phyloP scores from a whole-genome alignment of 208 protist species.

The Leptomonas pyrrhocoris region DNA sequence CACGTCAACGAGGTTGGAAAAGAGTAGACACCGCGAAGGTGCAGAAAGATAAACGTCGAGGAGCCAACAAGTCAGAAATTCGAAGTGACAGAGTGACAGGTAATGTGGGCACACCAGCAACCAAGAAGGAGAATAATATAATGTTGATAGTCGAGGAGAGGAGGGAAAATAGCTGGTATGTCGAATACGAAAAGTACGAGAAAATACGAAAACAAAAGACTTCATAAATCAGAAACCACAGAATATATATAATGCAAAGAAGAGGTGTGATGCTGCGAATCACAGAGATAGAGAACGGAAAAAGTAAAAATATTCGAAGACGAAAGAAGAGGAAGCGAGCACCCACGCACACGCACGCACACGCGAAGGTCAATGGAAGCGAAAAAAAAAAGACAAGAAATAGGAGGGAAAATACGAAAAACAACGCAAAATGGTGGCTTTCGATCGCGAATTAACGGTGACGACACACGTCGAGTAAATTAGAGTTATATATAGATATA shows the following conservation, averaged over 20 bases:
- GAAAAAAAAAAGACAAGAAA: background rate
- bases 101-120: too few species aligned
- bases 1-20: too few species aligned
- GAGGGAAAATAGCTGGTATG: conserved; percentile 2
- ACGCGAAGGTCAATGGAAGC: background rate
- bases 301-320: conserved; percentile 19
- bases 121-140: background rate
- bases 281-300: background rate
- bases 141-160: too few species aligned
- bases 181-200: conserved; percentile 8
- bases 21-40: too few species aligned
- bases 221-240: background rate
- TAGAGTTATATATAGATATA: background rate
- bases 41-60: too few species aligned
- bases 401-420: too few species aligned
- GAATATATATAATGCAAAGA: background rate
- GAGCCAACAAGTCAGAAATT: background rate
- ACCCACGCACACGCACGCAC: too few species aligned
- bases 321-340: background rate
- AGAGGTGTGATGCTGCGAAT: background rate
- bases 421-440: too few species aligned
- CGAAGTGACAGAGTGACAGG: too few species aligned
- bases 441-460: background rate
- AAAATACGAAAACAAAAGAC: conserved; percentile 17
- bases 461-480: background rate